Conservation (phyloP, 2,329 filamentous ascomycete species). For the Colletotrichum endophyticum region DNA sequence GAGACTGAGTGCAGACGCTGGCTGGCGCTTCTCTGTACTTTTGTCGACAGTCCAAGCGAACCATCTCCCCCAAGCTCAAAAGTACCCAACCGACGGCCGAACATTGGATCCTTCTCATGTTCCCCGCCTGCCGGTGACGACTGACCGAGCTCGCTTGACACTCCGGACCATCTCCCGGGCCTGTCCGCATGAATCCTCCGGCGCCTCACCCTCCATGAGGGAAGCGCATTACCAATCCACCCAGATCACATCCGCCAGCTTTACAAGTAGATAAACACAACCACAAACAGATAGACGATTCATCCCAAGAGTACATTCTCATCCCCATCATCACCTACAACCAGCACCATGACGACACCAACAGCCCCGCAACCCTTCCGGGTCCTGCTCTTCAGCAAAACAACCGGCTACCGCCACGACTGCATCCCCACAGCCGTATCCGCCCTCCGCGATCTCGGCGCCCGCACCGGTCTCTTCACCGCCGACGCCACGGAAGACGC, state of each 20-base stretch:
- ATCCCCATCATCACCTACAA: not conserved
- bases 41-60: not conserved
- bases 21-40: not conserved
- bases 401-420: slow-evolving; percentile 39
- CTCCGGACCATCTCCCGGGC: not conserved
- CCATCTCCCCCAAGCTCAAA: not conserved
- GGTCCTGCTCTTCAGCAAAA: slow-evolving; percentile 45
- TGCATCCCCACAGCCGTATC: slow-evolving; percentile 41
- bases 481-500: slow-evolving; percentile 40
- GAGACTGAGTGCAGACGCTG: not conserved
- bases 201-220: rapidly evolving
- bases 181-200: not conserved
- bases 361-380: slow-evolving; percentile 21
- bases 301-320: not conserved
- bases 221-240: not conserved
- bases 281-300: not conserved
- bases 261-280: not conserved
- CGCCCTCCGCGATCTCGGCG: slow-evolving; percentile 33
- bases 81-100: not conserved
- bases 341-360: not conserved
- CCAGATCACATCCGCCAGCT: not conserved
- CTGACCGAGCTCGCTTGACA: not conserved
- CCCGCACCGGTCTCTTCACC: slow-evolving; percentile 27
- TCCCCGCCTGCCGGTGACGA: not conserved
- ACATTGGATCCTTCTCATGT: not conserved